Percentiles rank a stretch among this genome's conserved stretches.
These are phyloP conservation scores for Ogataea dorogensis DNA, from an alignment of 805 yeast species.

Conservation along the genomic window DNA sequence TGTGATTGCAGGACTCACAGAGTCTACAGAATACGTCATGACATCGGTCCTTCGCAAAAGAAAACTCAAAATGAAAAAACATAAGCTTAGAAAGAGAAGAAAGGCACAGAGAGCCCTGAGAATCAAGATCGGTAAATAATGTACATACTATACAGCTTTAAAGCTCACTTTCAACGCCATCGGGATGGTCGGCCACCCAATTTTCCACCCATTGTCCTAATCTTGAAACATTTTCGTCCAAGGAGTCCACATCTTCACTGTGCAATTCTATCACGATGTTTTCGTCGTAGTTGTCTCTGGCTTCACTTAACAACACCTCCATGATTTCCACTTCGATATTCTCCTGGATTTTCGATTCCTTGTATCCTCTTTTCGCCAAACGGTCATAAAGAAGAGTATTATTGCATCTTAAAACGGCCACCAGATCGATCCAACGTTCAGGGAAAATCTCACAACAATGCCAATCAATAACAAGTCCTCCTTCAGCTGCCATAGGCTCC, in stretches of 20 bases:
- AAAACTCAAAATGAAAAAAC: constrained; percentile 95
- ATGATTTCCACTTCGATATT: constrained; percentile 95
- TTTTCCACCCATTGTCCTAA: constrained; percentile 68
- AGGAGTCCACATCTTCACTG: constrained; percentile 70
- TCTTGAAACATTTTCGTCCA: constrained; percentile 81
- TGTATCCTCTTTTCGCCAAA: constrained; percentile 71
- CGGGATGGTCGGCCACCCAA: constrained; percentile 69
- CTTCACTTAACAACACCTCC: constrained; percentile 88
- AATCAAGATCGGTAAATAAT: constrained; percentile 56
- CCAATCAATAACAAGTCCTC: constrained; percentile 95
- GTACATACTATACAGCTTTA: constrained; percentile 9
- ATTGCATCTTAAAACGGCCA: constrained; percentile 81
- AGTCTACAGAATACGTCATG: constrained; percentile 34
- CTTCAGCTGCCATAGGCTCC: constrained; percentile 74
- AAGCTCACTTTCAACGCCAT: constrained; percentile 53
- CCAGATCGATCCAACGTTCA: constrained; percentile 87
- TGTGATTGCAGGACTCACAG: constrained; percentile 6
- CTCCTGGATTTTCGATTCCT: constrained; percentile 79
- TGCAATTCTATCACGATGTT: constrained; percentile 78
- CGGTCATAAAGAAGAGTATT: constrained; percentile 73
- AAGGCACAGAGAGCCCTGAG: constrained; percentile 82
- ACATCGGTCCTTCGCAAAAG: constrained; percentile 83
- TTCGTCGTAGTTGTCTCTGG: constrained; percentile 73
- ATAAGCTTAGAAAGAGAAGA: constrained; percentile 95
- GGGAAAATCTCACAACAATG: constrained; percentile 96